These are phyloP conservation scores for Colletotrichum higginsianum DNA, from an alignment of 2,329 filamentous ascomycete genomes.

Conservation along the genomic window DNA sequence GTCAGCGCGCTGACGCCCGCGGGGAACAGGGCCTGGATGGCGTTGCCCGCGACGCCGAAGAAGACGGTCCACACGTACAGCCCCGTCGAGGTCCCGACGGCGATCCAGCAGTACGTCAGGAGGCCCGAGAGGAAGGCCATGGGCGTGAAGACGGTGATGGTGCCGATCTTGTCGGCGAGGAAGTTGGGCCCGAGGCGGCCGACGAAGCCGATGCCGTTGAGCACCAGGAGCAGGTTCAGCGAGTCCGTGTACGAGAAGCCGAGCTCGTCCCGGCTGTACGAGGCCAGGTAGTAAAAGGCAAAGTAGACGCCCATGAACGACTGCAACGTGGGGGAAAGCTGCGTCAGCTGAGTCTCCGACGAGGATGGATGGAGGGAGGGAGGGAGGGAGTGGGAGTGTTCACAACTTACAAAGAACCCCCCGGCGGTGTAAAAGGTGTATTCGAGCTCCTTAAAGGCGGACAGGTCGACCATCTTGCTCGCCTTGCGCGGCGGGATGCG, in stretches of 20 bases:
- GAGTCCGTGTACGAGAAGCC: slow-evolving; percentile 63
- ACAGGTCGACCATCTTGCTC: slow-evolving; percentile 59
- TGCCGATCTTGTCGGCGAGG: slow-evolving; percentile 71
- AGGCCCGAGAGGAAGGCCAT: slow-evolving; percentile 57
- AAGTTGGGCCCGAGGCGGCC: slow-evolving; percentile 72
- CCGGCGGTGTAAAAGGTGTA: slow-evolving; percentile 34
- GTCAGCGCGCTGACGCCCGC: slow-evolving; percentile 71
- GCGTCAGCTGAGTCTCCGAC: slow-evolving; percentile 32
- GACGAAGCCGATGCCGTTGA: slow-evolving; percentile 74
- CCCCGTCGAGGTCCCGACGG: slow-evolving; percentile 62
- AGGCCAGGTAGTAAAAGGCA: slow-evolving; percentile 71
- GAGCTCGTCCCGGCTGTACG: slow-evolving; percentile 62
- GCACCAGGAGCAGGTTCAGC: slow-evolving; percentile 74
- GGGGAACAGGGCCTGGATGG: slow-evolving; percentile 77
- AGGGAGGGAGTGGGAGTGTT: no score
- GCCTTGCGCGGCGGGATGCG: slow-evolving; percentile 56
- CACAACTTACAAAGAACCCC: slow-evolving; percentile 33
- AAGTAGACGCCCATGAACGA: slow-evolving; percentile 70
- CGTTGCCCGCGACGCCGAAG: slow-evolving; percentile 76
- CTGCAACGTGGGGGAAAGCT: slow-evolving; percentile 36
- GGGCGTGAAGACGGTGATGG: slow-evolving; percentile 73
- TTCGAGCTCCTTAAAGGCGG: slow-evolving; percentile 57
- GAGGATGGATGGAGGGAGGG: no score
- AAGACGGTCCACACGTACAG: slow-evolving; percentile 75
- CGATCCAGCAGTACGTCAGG: slow-evolving; percentile 71